Percentiles rank a stretch among this genome's conserved stretches.
Evolutionary conservation across 108 stramenopile species (phyloP).

Genomic region (Aurantiochytrium sp.): DNA sequence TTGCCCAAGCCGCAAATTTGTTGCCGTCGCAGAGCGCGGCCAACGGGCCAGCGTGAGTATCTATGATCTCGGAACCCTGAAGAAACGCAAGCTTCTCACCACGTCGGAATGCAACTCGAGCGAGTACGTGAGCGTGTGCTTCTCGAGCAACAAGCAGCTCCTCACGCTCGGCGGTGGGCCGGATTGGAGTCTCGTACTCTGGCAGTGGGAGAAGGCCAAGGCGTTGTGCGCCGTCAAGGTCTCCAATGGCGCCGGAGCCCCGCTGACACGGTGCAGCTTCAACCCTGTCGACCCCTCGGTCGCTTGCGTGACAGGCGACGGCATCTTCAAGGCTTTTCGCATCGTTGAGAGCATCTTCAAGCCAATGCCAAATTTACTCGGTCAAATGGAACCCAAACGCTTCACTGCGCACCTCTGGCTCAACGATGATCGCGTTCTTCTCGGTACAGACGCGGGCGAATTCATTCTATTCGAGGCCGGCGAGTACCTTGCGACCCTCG

Average conservation of each 20-base stretch:
- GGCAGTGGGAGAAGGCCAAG: slow-evolving; percentile 47
- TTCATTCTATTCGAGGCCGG: slow-evolving; percentile 41
- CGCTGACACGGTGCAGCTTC: slow-evolving; percentile 37
- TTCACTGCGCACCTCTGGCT: slow-evolving; percentile 52
- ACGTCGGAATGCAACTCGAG: slow-evolving; percentile 33
- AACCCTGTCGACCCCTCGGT: slow-evolving; percentile 44
- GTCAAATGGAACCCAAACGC: slow-evolving; percentile 29
- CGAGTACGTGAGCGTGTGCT: slow-evolving; percentile 24
- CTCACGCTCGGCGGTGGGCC: slow-evolving; percentile 49
- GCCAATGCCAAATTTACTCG: background rate
- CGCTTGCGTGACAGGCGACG: slow-evolving; percentile 47
- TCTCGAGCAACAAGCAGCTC: slow-evolving; percentile 42
- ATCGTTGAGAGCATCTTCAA: slow-evolving; percentile 19
- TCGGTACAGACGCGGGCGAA: slow-evolving; percentile 45
- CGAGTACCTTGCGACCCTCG: slow-evolving; percentile 40
- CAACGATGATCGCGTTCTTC: slow-evolving; percentile 41
- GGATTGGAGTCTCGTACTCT: slow-evolving; percentile 44
- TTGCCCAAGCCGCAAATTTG: slow-evolving; percentile 21
- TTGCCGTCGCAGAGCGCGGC: slow-evolving; percentile 38
- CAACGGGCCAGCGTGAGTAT: slow-evolving; percentile 8
- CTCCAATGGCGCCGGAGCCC: background rate
- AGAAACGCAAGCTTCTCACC: slow-evolving; percentile 40
- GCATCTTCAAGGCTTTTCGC: slow-evolving; percentile 41
- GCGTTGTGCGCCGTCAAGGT: slow-evolving; percentile 27
- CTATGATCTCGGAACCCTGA: slow-evolving; percentile 37